A percentile compares a stretch with the other conserved stretches of the same genome.
Evolutionary conservation across 1,284 basidiomycete genomes (phyloP).

Genomic region (Malassezia obtusa): DNA sequence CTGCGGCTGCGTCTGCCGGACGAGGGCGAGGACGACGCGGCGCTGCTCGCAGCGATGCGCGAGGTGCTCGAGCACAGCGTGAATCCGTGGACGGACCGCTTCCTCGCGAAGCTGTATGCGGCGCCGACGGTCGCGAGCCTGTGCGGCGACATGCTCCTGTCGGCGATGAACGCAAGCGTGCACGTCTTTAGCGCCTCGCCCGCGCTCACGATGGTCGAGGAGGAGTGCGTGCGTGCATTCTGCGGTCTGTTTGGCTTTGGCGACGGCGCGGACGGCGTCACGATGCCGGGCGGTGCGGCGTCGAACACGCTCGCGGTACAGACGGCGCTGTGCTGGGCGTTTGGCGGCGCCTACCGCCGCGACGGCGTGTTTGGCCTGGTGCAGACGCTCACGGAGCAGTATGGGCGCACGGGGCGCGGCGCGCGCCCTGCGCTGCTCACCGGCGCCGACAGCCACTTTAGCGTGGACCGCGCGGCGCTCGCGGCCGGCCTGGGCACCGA

Average conservation of each 20-base stretch:
- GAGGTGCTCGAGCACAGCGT: constrained; percentile 33
- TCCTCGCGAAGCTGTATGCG: constrained; percentile 48
- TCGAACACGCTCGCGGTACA: constrained; percentile 49
- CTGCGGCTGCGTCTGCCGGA: constrained; percentile 17
- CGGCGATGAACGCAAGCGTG: constrained; percentile 49
- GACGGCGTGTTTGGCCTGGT: constrained; percentile 39
- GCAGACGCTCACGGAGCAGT: constrained; percentile 12
- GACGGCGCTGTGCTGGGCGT: constrained; percentile 48
- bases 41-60: constrained; percentile 23
- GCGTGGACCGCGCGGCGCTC: constrained; percentile 49
- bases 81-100: constrained; percentile 41
- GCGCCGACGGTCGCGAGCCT: constrained; percentile 49
- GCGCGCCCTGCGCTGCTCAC: constrained; percentile 47
- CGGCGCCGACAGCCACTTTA: constrained; percentile 46
- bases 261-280: constrained; percentile 29
- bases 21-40: background rate
- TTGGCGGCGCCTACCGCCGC: constrained; percentile 40
- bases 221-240: constrained; percentile 29
- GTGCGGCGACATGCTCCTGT: constrained; percentile 48
- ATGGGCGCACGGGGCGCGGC: constrained; percentile 14
- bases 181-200: constrained; percentile 50
- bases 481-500: constrained; percentile 48
- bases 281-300: constrained; percentile 49
- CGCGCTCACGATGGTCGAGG: constrained; percentile 46
- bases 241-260: constrained; percentile 32